These are phyloP conservation scores for Epichloe coenophiala DNA, from an alignment of 2,329 filamentous ascomycete species.

Conservation along the genomic window DNA sequence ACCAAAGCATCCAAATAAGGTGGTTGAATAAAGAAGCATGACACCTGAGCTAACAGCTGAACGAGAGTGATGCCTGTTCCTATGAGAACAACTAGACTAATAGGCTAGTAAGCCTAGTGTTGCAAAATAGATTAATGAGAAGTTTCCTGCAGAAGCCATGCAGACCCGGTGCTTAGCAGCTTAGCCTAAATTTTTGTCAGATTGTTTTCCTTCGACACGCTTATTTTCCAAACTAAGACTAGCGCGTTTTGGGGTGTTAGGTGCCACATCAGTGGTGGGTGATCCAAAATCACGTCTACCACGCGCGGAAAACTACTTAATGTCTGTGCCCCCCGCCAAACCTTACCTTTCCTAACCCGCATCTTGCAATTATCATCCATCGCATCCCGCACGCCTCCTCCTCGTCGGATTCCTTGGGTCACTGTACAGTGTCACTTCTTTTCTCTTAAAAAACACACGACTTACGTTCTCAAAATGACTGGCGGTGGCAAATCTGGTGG, in stretches of 20 bases:
- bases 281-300: slow-evolving; percentile 35
- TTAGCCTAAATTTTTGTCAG: slow-evolving; percentile 18
- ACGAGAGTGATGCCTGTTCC: too few species aligned
- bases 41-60: too few species aligned
- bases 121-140: too few species aligned
- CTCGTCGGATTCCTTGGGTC: slow-evolving; percentile 5
- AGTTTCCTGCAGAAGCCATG: too few species aligned
- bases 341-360: slow-evolving; percentile 18
- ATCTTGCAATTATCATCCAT: slow-evolving; percentile 23
- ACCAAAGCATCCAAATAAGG: too few species aligned
- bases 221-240: slow-evolving; percentile 20
- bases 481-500: slow-evolving; percentile 99
- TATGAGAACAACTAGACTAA: too few species aligned
- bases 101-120: too few species aligned
- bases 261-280: slow-evolving; percentile 17
- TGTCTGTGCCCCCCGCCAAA: slow-evolving; percentile 31
- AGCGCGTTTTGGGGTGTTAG: slow-evolving; percentile 10
- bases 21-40: too few species aligned
- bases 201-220: slow-evolving; percentile 6
- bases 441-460: slow-evolving; percentile 10
- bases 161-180: not conserved
- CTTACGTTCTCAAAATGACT: slow-evolving; percentile 72
- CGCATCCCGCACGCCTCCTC: slow-evolving; percentile 19
- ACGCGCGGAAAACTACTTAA: slow-evolving; percentile 46
- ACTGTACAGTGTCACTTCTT: not conserved